Conservation (phyloP, 805 yeast genomes). For the Kodamaea nitidulidarum region DNA sequence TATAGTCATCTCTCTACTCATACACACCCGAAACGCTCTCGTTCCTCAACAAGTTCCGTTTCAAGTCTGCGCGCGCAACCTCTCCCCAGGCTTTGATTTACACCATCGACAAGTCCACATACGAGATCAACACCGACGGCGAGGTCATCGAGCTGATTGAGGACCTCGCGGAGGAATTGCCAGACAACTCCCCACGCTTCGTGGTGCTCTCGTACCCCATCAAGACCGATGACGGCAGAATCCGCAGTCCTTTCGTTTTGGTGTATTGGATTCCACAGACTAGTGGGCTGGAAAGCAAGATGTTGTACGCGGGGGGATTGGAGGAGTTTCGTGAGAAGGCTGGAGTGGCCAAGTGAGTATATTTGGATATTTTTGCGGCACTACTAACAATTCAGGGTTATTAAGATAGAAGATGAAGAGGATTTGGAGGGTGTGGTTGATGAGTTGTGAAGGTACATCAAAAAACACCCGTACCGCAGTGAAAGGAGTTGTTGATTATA, state of each 20-base stretch:
- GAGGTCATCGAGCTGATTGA: constrained; percentile 47
- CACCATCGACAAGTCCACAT: constrained; percentile 51
- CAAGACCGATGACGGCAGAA: constrained; percentile 65
- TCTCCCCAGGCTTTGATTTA: constrained; percentile 60
- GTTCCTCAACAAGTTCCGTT: constrained; percentile 66
- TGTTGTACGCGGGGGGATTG: constrained; percentile 89
- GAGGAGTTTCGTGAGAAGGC: constrained; percentile 75
- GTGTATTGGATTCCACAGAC: constrained; percentile 89
- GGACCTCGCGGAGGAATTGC: constrained; percentile 69
- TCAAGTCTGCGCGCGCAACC: constrained; percentile 62
- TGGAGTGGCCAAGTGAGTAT: constrained; percentile 59
- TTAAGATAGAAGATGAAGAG: constrained; percentile 64
- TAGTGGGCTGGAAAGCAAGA: constrained; percentile 72
- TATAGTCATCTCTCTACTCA: constrained; percentile 46
- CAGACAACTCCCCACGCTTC: constrained; percentile 78
- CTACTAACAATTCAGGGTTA: constrained; percentile 38
- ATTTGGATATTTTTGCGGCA: neutral
- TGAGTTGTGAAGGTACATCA: too few species aligned
- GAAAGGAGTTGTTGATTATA: too few species aligned
- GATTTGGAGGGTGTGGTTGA: constrained; percentile 59
- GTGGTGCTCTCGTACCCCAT: constrained; percentile 74
- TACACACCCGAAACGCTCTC: constrained; percentile 59
- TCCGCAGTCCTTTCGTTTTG: constrained; percentile 68
- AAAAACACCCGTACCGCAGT: too few species aligned
- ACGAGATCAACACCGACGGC: constrained; percentile 49